A percentile compares a stretch with the other conserved stretches of the same genome.
Evolutionary conservation across 2,329 filamentous ascomycete genomes (phyloP).

Genomic region (Cryphonectria parasitica): DNA sequence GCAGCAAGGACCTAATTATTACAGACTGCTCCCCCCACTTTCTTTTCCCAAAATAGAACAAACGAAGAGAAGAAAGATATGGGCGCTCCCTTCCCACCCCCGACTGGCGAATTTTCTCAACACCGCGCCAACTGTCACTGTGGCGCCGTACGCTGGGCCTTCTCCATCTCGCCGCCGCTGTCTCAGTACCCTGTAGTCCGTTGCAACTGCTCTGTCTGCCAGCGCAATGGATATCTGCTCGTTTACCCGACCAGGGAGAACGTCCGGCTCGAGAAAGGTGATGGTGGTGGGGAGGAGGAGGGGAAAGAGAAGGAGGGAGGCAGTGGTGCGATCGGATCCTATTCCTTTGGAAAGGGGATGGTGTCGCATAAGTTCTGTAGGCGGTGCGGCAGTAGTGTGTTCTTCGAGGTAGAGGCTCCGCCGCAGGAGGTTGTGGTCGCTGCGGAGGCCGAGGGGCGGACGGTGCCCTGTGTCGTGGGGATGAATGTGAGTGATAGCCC

Average conservation of each 20-base stretch:
- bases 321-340: background rate
- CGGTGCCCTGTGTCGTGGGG: slow-evolving; percentile 13
- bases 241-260: slow-evolving; percentile 21
- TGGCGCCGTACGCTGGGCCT: slow-evolving; percentile 19
- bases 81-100: slow-evolving; percentile 15
- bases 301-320: background rate
- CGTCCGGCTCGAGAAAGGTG: background rate
- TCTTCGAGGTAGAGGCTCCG: slow-evolving; percentile 13
- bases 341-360: slow-evolving; percentile 13
- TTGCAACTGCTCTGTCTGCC: slow-evolving; percentile 25
- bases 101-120: slow-evolving; percentile 14
- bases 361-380: slow-evolving; percentile 24
- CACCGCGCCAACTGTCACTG: slow-evolving; percentile 25
- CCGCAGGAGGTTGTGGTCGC: background rate
- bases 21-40: too few relatives aligned
- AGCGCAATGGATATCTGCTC: slow-evolving; percentile 24
- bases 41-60: background rate
- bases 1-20: background rate
- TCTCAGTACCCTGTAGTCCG: slow-evolving; percentile 11
- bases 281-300: background rate
- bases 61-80: background rate
- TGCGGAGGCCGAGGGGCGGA: background rate
- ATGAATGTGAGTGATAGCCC: slow-evolving; percentile 10
- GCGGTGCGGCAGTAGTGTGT: slow-evolving; percentile 21
- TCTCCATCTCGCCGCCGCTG: slow-evolving; percentile 22